A percentile compares a stretch with the other conserved stretches of the same genome.
phyloP scores from a whole-genome alignment of 805 yeast species.

The Clavispora santaluciae region DNA sequence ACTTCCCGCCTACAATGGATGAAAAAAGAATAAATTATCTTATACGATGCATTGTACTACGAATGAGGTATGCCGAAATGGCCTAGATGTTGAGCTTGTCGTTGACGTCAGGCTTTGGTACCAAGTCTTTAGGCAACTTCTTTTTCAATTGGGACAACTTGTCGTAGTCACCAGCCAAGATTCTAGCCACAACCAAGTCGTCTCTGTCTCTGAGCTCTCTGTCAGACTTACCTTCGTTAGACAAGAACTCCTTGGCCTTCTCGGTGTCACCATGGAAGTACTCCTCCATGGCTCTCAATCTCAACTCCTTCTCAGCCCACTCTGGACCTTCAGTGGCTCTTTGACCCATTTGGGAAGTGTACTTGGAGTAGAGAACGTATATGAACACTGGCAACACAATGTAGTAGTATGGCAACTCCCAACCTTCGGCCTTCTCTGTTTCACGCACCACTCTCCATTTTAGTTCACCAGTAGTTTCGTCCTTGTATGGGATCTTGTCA shows the following conservation, averaged over 20 bases:
- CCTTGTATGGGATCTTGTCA: slow-evolving; percentile 82
- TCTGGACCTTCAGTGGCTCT: slow-evolving; percentile 46
- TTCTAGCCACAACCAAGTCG: slow-evolving; percentile 73
- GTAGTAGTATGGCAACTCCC: slow-evolving; percentile 74
- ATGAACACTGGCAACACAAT: slow-evolving; percentile 67
- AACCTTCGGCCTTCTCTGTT: slow-evolving; percentile 70
- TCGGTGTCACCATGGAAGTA: slow-evolving; percentile 49
- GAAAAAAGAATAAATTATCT: slow-evolving; percentile 1
- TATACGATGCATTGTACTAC: slow-evolving; percentile 1
- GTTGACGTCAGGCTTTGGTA: slow-evolving; percentile 32
- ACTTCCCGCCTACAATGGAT: background rate
- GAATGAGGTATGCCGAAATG: background rate
- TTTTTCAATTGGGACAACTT: slow-evolving; percentile 55
- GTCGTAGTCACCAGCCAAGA: slow-evolving; percentile 81
- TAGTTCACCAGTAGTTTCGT: slow-evolving; percentile 70
- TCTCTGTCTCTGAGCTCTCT: slow-evolving; percentile 65
- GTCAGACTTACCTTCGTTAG: slow-evolving; percentile 46
- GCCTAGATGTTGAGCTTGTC: slow-evolving; percentile 30
- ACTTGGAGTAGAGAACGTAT: slow-evolving; percentile 47
- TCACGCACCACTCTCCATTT: slow-evolving; percentile 76
- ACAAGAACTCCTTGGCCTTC: slow-evolving; percentile 50
- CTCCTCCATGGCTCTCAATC: slow-evolving; percentile 68
- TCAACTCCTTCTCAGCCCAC: slow-evolving; percentile 83
- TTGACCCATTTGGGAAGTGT: slow-evolving; percentile 39
- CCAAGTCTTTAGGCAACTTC: slow-evolving; percentile 38